A percentile compares a stretch with the other conserved stretches of the same genome.
Evolutionary conservation across 2,329 filamentous ascomycete species (phyloP).

Genomic region (Scytalidium lignicola): DNA sequence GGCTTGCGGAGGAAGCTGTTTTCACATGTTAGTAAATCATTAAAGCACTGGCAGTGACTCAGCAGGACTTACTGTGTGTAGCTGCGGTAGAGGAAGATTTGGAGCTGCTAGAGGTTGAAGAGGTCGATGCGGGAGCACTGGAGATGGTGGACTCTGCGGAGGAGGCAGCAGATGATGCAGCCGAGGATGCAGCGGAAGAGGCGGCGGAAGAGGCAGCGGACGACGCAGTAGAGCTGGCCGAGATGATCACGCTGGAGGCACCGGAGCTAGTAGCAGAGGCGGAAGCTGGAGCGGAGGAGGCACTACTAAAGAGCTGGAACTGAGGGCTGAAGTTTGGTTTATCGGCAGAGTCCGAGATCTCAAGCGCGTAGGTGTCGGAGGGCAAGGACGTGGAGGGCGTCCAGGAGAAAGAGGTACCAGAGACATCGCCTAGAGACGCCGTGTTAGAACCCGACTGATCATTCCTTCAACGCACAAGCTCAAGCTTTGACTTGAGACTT

Average conservation of each 20-base stretch:
- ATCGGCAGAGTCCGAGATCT: slow-evolving; percentile 16
- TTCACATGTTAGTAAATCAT: too few species aligned
- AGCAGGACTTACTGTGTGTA: too few species aligned
- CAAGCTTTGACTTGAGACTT: too few species aligned
- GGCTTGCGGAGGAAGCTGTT: slow-evolving; percentile 6
- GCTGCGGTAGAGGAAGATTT: too few species aligned
- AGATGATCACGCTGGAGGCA: slow-evolving; percentile 3
- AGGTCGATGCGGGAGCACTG: too few species aligned
- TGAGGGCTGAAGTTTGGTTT: slow-evolving; percentile 20
- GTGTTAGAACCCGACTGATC: slow-evolving; percentile 3
- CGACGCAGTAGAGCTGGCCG: slow-evolving; percentile 2
- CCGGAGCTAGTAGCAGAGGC: slow-evolving; percentile 8
- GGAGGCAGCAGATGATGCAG: slow-evolving; percentile 2
- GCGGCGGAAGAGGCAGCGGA: slow-evolving; percentile 6
- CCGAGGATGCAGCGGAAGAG: slow-evolving; percentile 4
- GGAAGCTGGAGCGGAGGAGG: background rate
- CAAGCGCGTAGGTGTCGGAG: slow-evolving; percentile 18
- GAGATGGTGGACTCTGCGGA: slow-evolving; percentile 1
- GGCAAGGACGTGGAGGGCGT: slow-evolving; percentile 11
- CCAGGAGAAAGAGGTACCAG: slow-evolving; percentile 19
- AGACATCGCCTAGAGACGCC: slow-evolving; percentile 11
- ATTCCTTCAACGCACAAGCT: background rate
- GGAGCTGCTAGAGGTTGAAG: too few species aligned
- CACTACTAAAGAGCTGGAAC: slow-evolving; percentile 13
- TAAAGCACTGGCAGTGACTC: too few species aligned